Base-by-base conservation (phyloP, 176 grass and related monocot genomes). In the Rhipidocladum racemiflorum region DNA sequence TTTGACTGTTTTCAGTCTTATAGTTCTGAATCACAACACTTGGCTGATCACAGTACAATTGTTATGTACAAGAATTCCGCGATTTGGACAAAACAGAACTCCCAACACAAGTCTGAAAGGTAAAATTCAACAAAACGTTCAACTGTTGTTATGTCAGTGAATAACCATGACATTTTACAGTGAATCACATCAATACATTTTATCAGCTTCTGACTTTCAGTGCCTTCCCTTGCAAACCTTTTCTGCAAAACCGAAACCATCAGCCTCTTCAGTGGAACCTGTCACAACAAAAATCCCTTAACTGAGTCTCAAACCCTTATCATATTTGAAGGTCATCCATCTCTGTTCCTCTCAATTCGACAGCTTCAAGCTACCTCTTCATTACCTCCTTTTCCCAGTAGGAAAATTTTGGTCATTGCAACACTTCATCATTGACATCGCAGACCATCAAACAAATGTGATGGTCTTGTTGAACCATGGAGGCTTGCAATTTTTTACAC, bases 381-480 rank as follows among this genome's bases (percentile, higher is more conserved):
- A 55, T 64, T 38, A 56, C 45, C 16, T 61, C 10, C 11, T 39
- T 44, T 36, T 42, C 56, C 53, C 25, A 28, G 55, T 45, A 36
- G 54, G 76, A n/a, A 49, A 74, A 59, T 38, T 61, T 85, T 65
- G 16, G 21, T 17, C 77, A 48, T 27, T 89, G 62, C 32, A 85
- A 29, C 20, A 72, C 18, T 82, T 77, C 43, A 82, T 11, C 8
- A 21, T 61, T 48, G 23, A 32, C 16, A 66, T 59, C 12, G 30
- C 4, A 65, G 21, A 36, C 4, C 66, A 77, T 71, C 27, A 89
- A 55, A 21, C 4, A 74, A 56, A 9, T 9, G 20, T 0, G 6
- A 20, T 36, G 21, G 28, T 10, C 59, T 55, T 38, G 11, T 8
- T 2, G 65, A 73, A 69, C 32, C 65, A 55, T 27, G 42, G 6